These are phyloP conservation scores for Cordyceps javanica DNA, from an alignment of 2,329 filamentous ascomycete genomes.

Conservation along the genomic window DNA sequence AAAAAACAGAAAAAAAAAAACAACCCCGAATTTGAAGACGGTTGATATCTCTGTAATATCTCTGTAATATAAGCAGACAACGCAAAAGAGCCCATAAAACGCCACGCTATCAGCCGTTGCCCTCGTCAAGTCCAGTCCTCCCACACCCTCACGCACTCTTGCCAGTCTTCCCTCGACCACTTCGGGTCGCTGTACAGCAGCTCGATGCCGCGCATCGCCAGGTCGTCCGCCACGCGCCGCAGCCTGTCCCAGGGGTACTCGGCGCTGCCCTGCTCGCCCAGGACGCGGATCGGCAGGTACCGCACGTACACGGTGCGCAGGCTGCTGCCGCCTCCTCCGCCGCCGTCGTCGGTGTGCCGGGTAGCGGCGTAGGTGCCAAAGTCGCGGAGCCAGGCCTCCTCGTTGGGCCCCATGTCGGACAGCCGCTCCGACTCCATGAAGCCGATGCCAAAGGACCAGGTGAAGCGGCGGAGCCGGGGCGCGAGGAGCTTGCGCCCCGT, in stretches of 20 bases:
- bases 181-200: background rate
- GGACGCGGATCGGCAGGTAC: background rate
- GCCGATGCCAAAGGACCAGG: background rate
- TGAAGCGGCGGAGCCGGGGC: background rate
- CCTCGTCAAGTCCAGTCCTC: background rate
- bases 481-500: background rate
- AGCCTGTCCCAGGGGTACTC: conserved; percentile 2
- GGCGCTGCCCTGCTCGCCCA: background rate
- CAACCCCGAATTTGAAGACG: too few relatives aligned
- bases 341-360: background rate
- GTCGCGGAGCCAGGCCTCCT: background rate
- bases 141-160: background rate
- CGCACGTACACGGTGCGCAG: background rate
- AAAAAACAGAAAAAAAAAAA: too few relatives aligned
- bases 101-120: background rate
- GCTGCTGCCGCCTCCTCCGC: background rate
- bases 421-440: background rate
- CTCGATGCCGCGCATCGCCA: background rate
- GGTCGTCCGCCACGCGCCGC: background rate
- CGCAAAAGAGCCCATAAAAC: background rate
- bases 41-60: too few relatives aligned
- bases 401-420: background rate
- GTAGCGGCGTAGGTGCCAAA: background rate
- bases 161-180: background rate
- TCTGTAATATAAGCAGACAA: too few relatives aligned